Evolutionary conservation across 2,329 filamentous ascomycete genomes (phyloP).

Genomic region (Tolypocladium sp.): DNA sequence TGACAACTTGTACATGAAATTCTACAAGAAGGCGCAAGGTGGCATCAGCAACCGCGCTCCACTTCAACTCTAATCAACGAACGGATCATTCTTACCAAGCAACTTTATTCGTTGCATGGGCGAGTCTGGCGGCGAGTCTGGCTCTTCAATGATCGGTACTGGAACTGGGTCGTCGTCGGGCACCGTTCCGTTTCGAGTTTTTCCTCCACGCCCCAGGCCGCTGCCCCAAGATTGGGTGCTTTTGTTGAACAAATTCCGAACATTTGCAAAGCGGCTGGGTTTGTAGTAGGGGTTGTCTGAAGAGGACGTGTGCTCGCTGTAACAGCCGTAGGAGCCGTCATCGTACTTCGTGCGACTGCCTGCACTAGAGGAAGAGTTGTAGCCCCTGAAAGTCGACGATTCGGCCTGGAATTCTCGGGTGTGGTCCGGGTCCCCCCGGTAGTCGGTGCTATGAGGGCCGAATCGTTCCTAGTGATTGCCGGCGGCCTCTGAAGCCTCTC

Average conservation of each 20-base stretch:
- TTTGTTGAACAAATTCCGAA: not conserved
- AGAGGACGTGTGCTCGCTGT: slow-evolving; percentile 15
- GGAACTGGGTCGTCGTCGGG: slow-evolving; percentile 12
- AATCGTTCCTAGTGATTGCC: slow-evolving; percentile 16
- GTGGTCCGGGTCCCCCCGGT: too few relatives aligned
- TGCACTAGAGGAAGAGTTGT: not conserved
- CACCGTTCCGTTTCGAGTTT: not conserved
- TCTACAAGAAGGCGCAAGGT: slow-evolving; percentile 6
- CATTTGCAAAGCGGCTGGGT: slow-evolving; percentile 12
- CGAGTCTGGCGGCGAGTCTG: slow-evolving; percentile 14
- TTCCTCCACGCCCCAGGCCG: not conserved
- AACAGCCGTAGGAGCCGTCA: slow-evolving; percentile 1
- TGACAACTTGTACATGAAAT: slow-evolving; percentile 4
- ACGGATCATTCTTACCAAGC: slow-evolving; percentile 16
- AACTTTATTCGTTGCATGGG: slow-evolving; percentile 13
- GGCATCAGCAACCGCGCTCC: not conserved
- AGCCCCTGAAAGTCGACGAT: not conserved
- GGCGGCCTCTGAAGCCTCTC: slow-evolving; percentile 10
- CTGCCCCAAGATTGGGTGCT: not conserved
- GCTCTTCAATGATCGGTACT: slow-evolving; percentile 25
- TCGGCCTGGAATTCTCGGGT: not conserved
- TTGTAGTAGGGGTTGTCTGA: slow-evolving; percentile 25
- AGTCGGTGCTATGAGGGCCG: slow-evolving; percentile 1
- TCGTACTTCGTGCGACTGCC: slow-evolving; percentile 1
- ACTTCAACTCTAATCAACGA: not conserved